A percentile compares a stretch with the other conserved stretches of the same genome.
Evolutionary conservation across 352 stramenopile genomes (phyloP).

Genomic region (Phytophthora aleatoria): DNA sequence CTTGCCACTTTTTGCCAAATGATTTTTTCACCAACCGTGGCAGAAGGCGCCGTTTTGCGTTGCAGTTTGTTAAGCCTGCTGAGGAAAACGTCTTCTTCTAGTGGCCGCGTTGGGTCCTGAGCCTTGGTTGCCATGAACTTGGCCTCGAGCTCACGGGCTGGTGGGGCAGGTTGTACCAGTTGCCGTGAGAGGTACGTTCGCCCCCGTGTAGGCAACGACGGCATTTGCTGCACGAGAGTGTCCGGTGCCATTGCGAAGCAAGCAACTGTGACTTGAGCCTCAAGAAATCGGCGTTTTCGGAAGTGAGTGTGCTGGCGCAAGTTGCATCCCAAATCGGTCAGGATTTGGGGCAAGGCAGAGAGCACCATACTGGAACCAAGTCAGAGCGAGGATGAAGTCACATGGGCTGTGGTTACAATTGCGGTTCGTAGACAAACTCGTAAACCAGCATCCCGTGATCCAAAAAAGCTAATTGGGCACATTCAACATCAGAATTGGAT

Average conservation of each 20-base stretch:
- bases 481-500: background rate
- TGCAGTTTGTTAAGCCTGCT: conserved; percentile 32
- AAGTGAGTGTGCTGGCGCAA: conserved; percentile 16
- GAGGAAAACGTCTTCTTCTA: conserved; percentile 45
- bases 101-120: background rate
- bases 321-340: conserved; percentile 3
- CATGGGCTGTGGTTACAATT: conserved; percentile 4
- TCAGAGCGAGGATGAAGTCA: background rate
- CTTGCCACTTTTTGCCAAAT: conserved; percentile 2
- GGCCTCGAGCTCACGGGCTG: conserved; percentile 10
- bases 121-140: conserved; percentile 7
- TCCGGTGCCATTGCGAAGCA: conserved; percentile 20
- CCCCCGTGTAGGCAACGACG: conserved; percentile 1
- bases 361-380: conserved; percentile 4
- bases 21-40: conserved; percentile 30
- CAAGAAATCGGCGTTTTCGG: conserved; percentile 9
- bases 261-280: background rate
- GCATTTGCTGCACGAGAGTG: conserved; percentile 27
- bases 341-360: conserved; percentile 13
- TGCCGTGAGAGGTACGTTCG: conserved; percentile 2
- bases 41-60: conserved; percentile 39
- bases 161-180: background rate
- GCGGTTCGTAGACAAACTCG: background rate
- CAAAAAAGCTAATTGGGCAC: too few relatives aligned
- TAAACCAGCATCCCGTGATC: background rate